Evolutionary conservation across 2,329 filamentous ascomycete genomes (phyloP).

Genomic region (Cercospora sp.): DNA sequence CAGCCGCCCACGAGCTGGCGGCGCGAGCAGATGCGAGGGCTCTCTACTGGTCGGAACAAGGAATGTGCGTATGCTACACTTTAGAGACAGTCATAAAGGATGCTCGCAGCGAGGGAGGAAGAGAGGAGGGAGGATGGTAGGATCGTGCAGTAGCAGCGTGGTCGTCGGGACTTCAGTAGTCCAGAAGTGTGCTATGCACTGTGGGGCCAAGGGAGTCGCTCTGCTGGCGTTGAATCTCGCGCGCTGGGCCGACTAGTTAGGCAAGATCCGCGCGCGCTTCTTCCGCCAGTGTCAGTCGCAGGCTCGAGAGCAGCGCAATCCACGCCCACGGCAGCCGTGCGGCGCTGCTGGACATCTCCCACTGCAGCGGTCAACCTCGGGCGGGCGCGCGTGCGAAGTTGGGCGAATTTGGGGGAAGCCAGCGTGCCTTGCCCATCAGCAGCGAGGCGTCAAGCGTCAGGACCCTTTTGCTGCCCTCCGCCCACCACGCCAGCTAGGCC

Average conservation of each 20-base stretch:
- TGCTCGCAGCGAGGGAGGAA: not conserved
- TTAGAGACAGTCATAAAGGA: conserved; percentile 10
- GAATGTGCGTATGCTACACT: conserved; percentile 6
- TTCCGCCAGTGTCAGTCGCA: not conserved
- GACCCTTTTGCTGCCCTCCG: not conserved
- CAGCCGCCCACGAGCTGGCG: conserved; percentile 4
- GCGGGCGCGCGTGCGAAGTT: conserved; percentile 6
- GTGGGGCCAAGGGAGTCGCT: conserved; percentile 7
- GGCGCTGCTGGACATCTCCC: conserved; percentile 3
- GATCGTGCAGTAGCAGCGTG: conserved; percentile 2
- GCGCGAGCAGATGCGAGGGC: conserved; percentile 3
- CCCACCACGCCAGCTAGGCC: not conserved
- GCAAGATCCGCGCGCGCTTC: conserved; percentile 6
- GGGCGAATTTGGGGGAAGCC: not conserved
- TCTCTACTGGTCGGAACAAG: not conserved
- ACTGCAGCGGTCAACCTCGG: conserved; percentile 11
- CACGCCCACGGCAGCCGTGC: not conserved
- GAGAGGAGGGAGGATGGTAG: conserved; percentile 2
- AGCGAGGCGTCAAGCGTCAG: not conserved
- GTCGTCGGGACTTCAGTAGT: not conserved
- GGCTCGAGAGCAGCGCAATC: not conserved
- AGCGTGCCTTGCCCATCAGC: not conserved
- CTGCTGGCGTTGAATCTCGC: conserved; percentile 2
- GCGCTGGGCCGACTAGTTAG: conserved; percentile 1
- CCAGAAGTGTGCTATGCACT: conserved; percentile 7